phyloP scores from a whole-genome alignment of 352 stramenopile genomes.

The Globisporangium solare region DNA sequence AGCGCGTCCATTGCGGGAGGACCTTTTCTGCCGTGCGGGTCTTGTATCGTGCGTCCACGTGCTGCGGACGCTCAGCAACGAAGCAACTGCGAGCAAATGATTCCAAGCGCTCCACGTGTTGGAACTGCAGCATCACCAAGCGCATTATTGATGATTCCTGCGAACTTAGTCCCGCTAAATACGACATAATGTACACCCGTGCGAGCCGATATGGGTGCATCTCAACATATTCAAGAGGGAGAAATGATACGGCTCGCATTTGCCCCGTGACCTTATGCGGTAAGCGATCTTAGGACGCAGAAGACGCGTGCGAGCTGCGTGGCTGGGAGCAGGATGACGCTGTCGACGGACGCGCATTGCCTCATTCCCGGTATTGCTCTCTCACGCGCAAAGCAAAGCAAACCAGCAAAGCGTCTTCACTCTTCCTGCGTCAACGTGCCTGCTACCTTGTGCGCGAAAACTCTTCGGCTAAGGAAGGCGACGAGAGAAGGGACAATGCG shows the following conservation, averaged over 20 bases:
- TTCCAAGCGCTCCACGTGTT: no score
- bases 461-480: neutral
- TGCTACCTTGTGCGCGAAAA: neutral
- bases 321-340: neutral
- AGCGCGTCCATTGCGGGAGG: no score
- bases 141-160: no score
- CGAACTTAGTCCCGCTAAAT: neutral
- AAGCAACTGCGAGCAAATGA: no score
- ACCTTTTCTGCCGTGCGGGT: no score
- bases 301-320: neutral
- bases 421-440: neutral
- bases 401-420: neutral
- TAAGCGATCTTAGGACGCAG: neutral
- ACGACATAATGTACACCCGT: neutral
- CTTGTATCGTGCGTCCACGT: no score
- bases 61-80: no score
- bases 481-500: constrained; percentile 21
- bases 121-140: no score
- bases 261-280: neutral
- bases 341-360: no score
- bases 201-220: neutral
- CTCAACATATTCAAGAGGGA: neutral
- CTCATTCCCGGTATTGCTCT: no score
- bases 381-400: neutral
- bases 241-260: neutral